Base-by-base conservation (phyloP, 371 early-diverging fungal genomes). In the Mortierella sp. region DNA sequence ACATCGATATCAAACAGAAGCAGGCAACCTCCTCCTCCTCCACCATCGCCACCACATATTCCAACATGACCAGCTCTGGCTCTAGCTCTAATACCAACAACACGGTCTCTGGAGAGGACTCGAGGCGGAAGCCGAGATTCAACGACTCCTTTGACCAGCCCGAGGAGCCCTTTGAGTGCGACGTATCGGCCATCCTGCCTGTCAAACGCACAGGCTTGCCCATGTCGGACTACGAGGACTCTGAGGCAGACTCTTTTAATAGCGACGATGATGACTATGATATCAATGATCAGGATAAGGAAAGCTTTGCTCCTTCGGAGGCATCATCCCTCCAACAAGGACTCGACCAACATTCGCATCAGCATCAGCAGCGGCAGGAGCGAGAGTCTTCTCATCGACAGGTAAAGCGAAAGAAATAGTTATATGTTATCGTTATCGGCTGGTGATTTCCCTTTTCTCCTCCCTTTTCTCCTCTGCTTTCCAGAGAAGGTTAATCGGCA, bases 71-170 rank as follows among this genome's bases (percentile, higher is more conserved):
- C 19, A 44, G 23, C 21, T 44, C 19, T 8, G 23, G 6, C 44
- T 17, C 44, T 8, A 44, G 37, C 37, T 34, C 37, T 11, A 17
- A 44, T 8, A 44, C 19, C 8, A 44, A 44, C 44, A 44, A n/a
- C 44, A 21, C 37, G 37, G 37, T 14, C 37, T 34, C 37, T 7
- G 37, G 14, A 34, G 37, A 34, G 37, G n/a, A n/a, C n/a, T 34
- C 37, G 37, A 34, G 37, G 37, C 37, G 37, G 37, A 34, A 34
- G 19, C 56, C 51, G 27, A 41, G 32, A 19, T 68, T 60, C 39
- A 59, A 75, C 57, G 68, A 75, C 60, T 75, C 75, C 4, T 75
- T 75, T 42, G 64, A 75, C 60, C 75, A 75, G 52, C 75, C 75
- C 11, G 60, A 55, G n/a, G 68, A 68, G 37, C 75, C 75, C 4